These are phyloP conservation scores for Hypoxylon sp. DNA, from an alignment of 2,329 filamentous ascomycete species.

Conservation along the genomic window DNA sequence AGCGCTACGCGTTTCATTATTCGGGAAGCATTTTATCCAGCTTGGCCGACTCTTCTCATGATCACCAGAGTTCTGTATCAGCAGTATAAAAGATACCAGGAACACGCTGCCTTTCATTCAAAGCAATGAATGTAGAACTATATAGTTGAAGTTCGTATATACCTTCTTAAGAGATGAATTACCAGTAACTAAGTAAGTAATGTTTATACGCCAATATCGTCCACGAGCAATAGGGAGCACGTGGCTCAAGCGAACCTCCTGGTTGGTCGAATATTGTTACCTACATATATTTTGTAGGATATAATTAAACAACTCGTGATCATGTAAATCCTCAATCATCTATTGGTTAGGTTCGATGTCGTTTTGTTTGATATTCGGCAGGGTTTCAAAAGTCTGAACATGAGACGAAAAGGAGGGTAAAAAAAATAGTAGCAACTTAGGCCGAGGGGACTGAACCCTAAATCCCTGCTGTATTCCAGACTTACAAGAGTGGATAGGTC, in stretches of 20 bases:
- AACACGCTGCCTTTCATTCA: no score
- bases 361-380: slow-evolving; percentile 25
- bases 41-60: slow-evolving; percentile 10
- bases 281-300: slow-evolving; percentile 9
- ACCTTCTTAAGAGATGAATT: no score
- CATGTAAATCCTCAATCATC: neutral
- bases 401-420: slow-evolving; percentile 24
- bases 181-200: no score
- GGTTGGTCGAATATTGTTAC: no score
- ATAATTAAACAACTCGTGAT: no score
- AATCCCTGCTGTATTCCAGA: slow-evolving; percentile 8
- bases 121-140: no score
- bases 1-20: slow-evolving; percentile 19
- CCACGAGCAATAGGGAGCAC: no score
- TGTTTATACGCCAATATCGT: no score
- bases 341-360: slow-evolving; percentile 11
- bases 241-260: slow-evolving; percentile 21
- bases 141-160: no score
- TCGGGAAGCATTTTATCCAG: slow-evolving; percentile 17
- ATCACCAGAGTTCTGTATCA: no score
- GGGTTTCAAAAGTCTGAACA: slow-evolving; percentile 21
- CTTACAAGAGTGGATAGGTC: slow-evolving; percentile 2
- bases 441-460: no score
- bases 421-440: slow-evolving; percentile 9
- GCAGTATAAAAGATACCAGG: no score